Evolutionary conservation across 2,329 filamentous ascomycete species (phyloP).

Genomic region (Aspergillus pseudoviridinutans): DNA sequence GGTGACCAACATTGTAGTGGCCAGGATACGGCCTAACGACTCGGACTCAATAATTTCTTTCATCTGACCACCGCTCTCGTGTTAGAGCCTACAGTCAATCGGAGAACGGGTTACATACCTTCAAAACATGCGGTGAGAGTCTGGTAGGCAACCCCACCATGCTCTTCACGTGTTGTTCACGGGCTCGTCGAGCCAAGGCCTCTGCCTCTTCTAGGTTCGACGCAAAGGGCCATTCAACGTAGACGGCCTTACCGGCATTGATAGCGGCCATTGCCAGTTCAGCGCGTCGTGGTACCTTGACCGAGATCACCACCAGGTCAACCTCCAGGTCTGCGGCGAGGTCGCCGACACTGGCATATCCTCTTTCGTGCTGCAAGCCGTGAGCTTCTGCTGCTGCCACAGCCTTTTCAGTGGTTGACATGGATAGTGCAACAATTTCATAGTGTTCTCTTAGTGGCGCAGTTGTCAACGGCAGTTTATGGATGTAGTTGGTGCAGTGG

Average conservation of each 20-base stretch:
- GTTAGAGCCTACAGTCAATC: background rate
- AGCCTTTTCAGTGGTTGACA: background rate
- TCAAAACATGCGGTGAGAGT: background rate
- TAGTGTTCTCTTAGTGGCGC: background rate
- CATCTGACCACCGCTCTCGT: background rate
- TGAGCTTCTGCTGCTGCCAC: background rate
- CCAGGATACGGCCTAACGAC: background rate
- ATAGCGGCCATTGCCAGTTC: background rate
- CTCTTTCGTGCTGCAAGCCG: background rate
- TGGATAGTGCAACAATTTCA: background rate
- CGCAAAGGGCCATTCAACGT: constrained; percentile 1
- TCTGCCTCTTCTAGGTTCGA: background rate
- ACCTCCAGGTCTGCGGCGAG: background rate
- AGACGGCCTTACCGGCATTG: background rate
- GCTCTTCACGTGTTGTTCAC: background rate
- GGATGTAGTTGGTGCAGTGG: background rate
- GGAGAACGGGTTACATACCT: background rate
- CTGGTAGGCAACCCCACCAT: background rate
- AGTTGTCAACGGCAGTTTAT: background rate
- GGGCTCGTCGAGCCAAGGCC: background rate
- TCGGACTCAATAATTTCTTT: background rate
- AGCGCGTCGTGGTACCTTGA: background rate
- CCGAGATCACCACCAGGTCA: background rate
- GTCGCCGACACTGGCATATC: background rate
- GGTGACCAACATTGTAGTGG: background rate